A percentile compares a stretch with the other conserved stretches of the same genome.
These are phyloP conservation scores for Xylaria sp. DNA, from an alignment of 2,329 filamentous ascomycete species.

Conservation along the genomic window DNA sequence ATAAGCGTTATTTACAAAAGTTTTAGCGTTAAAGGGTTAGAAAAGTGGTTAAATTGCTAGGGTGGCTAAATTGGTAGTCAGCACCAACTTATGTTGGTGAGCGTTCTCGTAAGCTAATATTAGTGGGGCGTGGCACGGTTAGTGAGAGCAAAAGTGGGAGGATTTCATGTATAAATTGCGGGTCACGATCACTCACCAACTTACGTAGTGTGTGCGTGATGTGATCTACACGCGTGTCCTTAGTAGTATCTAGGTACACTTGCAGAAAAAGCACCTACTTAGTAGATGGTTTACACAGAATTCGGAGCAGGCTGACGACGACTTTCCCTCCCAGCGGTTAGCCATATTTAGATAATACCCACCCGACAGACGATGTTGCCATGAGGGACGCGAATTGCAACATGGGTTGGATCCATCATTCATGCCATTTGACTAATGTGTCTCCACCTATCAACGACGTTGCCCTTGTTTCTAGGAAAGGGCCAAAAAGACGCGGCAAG, in stretches of 20 bases:
- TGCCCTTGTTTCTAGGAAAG: too few species aligned
- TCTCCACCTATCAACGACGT: not conserved
- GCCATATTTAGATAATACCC: not conserved
- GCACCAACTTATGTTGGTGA: too few species aligned
- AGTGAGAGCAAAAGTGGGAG: too few species aligned
- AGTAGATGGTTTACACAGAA: too few species aligned
- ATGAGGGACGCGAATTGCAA: constrained; percentile 14
- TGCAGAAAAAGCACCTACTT: too few species aligned
- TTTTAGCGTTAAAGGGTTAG: too few species aligned
- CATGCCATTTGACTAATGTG: not conserved
- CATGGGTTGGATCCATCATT: not conserved
- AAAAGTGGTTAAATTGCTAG: too few species aligned
- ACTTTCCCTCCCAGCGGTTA: not conserved
- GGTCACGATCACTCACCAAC: not conserved
- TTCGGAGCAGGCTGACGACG: not conserved
- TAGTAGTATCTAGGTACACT: too few species aligned
- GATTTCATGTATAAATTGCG: not conserved
- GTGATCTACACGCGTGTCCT: not conserved
- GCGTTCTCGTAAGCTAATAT: too few species aligned
- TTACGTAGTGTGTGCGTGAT: not conserved
- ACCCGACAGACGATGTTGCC: constrained; percentile 5
- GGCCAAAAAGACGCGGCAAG: not conserved
- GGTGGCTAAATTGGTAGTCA: too few species aligned
- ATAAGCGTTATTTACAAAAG: too few species aligned
- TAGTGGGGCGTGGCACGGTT: too few species aligned